These are phyloP conservation scores for Phaeosphaeria sp. DNA, from an alignment of 2,329 filamentous ascomycete genomes.

Conservation along the genomic window DNA sequence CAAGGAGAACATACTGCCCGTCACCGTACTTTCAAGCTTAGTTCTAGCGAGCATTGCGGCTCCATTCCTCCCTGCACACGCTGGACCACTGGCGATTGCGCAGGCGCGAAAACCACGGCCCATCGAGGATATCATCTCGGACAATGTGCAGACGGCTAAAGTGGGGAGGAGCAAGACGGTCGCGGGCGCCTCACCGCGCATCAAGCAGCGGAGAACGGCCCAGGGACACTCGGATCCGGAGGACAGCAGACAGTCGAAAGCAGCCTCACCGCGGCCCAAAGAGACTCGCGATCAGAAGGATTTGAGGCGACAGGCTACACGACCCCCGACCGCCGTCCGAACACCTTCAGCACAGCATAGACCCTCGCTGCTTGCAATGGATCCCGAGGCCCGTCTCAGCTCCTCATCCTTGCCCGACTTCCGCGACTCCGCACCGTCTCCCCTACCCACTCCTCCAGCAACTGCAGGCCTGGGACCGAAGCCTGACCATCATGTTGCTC, in stretches of 20 bases:
- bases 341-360: constrained; percentile 45
- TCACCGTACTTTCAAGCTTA: constrained; percentile 81
- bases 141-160: constrained; percentile 63
- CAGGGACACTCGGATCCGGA: constrained; percentile 48
- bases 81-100: constrained; percentile 79
- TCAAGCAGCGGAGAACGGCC: constrained; percentile 51
- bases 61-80: constrained; percentile 77
- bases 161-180: constrained; percentile 75
- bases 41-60: constrained; percentile 78
- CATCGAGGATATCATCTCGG: constrained; percentile 66
- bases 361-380: constrained; percentile 60
- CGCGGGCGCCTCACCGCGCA: constrained; percentile 52
- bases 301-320: constrained; percentile 34
- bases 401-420: constrained; percentile 72
- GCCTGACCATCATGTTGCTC: constrained; percentile 42
- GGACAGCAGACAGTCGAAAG: constrained; percentile 43
- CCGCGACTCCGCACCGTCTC: constrained; percentile 58
- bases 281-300: constrained; percentile 38
- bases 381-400: constrained; percentile 69
- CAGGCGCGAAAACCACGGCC: constrained; percentile 79
- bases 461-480: constrained; percentile 51
- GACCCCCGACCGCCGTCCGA: constrained; percentile 27
- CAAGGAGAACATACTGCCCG: constrained; percentile 80
- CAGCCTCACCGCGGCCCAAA: constrained; percentile 43
- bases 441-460: constrained; percentile 47